Base-by-base conservation (phyloP, 1,284 basidiomycete species). In the Anthracocystis setariae region DNA sequence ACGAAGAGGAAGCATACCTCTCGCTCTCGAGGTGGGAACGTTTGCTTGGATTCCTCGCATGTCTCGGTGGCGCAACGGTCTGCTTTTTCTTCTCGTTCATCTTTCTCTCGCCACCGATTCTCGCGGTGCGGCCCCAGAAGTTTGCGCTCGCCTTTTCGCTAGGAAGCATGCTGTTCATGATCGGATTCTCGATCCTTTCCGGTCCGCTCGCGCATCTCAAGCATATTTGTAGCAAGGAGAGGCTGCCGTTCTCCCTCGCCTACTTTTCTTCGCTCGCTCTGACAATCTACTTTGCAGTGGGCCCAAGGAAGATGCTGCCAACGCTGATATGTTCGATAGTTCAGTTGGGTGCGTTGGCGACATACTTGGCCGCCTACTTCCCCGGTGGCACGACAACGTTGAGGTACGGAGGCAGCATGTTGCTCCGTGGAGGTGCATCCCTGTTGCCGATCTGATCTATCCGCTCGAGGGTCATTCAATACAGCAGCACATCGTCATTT, bases 21-120 rank as follows among this genome's bases (percentile, higher is more conserved):
- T 77, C 74, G 44, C 61, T 82, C 39, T 78, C 75, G 46, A 68
- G 77, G 35, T 82, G 81, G 81, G 81, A 82, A 45, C 58, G 81
- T 75, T 86, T 98, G 74, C 85, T 98, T 8, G 95, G 93, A n/a
- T 99, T 99, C 83, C 88, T 92, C 51, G 91, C 89, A 24, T 98
- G 94, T 81, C 85, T 95, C 46, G 85, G 92, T 18, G 95, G 95
- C 10, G 94, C 94, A 5, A 90, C 89, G 38, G 91, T 94, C 1
- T 98, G 95, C 85, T 98, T 99, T 87, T 90, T 93, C 67, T 91
- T 98, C 51, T 90, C 93, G 15, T 98, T 98, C 86, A 83, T 98
- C 64, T 94, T 84, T 49, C 82, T 92, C 15, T 86, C 96, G 21
- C 93, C 94, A 4, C 83, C 94, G 52, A 76, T 81, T 39, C 86